phyloP scores from a whole-genome alignment of 2,329 filamentous ascomycete genomes.

The Chlorencoelia australis region DNA sequence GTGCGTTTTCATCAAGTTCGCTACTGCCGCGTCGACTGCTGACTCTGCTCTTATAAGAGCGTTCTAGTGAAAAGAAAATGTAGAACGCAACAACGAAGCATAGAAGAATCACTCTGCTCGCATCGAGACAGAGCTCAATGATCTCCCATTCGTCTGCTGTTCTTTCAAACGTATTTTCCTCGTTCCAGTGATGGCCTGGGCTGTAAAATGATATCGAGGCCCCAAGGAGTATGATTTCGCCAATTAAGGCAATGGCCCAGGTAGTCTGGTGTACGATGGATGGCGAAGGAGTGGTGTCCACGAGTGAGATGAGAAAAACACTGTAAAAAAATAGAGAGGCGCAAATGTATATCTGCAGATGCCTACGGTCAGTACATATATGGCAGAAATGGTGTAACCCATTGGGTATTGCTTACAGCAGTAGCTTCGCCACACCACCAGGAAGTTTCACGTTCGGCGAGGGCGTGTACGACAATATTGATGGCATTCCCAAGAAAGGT shows the following conservation, averaged over 20 bases:
- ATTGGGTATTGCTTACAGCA: constrained; percentile 48
- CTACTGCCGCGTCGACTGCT: constrained; percentile 4
- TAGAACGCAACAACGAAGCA: constrained; percentile 45
- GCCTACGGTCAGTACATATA: constrained; percentile 8
- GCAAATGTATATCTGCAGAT: constrained; percentile 66
- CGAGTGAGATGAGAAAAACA: constrained; percentile 74
- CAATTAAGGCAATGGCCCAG: constrained; percentile 63
- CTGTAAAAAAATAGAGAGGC: constrained; percentile 81
- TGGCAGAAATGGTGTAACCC: neutral
- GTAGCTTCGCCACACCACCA: constrained; percentile 79
- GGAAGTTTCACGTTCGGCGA: constrained; percentile 50
- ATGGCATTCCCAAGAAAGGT: constrained; percentile 68
- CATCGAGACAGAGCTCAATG: constrained; percentile 55
- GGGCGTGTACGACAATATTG: constrained; percentile 64
- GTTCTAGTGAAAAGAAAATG: constrained; percentile 36
- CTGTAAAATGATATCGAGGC: constrained; percentile 59
- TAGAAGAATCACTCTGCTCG: constrained; percentile 59
- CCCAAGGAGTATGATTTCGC: constrained; percentile 64
- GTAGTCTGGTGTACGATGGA: constrained; percentile 69
- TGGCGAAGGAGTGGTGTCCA: constrained; percentile 75
- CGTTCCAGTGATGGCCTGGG: constrained; percentile 54
- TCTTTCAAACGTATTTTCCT: constrained; percentile 34
- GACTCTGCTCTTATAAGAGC: constrained; percentile 14
- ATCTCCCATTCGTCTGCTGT: constrained; percentile 44
- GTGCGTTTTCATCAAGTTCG: constrained; percentile 44